These are phyloP conservation scores for Solanum chilense DNA, from an alignment of 257 asterid genomes.

Conservation along the genomic window DNA sequence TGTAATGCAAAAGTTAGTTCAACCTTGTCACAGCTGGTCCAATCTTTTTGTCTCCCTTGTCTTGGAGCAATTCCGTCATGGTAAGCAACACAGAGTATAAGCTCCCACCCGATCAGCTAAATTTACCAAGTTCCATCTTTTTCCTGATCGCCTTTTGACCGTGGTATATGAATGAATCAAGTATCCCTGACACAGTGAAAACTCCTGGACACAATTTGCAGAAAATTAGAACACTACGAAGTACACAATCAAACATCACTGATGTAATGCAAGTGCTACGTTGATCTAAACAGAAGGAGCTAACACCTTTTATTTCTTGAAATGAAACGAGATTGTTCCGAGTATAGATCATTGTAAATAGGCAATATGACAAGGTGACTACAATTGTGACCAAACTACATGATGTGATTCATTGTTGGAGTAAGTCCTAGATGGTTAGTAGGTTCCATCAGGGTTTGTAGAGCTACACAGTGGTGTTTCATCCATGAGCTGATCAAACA, in stretches of 20 bases:
- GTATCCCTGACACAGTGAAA: conserved; percentile 87
- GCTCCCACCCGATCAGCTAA: conserved; percentile 32
- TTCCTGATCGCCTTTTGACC: conserved; percentile 79
- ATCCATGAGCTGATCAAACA: not conserved
- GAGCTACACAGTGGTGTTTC: not conserved
- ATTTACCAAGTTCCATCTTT: conserved; percentile 90
- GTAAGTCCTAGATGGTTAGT: not conserved
- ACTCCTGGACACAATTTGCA: conserved; percentile 45
- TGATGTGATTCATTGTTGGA: not conserved
- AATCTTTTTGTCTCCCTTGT: not conserved
- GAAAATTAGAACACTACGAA: not conserved
- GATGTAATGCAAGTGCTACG: not conserved
- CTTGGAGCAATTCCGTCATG: not conserved
- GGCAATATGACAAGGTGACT: not conserved
- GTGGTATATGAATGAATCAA: conserved; percentile 81
- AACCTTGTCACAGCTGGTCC: not conserved
- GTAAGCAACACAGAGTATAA: not conserved
- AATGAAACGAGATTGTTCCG: not conserved
- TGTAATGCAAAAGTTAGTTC: not conserved
- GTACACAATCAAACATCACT: not conserved
- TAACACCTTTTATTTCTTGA: not conserved
- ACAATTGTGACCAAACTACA: not conserved
- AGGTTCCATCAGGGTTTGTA: not conserved
- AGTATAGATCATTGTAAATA: not conserved
- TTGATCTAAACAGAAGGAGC: not conserved